Conservation (phyloP, 805 yeast species). For the Tetrapisispora fleetii region DNA sequence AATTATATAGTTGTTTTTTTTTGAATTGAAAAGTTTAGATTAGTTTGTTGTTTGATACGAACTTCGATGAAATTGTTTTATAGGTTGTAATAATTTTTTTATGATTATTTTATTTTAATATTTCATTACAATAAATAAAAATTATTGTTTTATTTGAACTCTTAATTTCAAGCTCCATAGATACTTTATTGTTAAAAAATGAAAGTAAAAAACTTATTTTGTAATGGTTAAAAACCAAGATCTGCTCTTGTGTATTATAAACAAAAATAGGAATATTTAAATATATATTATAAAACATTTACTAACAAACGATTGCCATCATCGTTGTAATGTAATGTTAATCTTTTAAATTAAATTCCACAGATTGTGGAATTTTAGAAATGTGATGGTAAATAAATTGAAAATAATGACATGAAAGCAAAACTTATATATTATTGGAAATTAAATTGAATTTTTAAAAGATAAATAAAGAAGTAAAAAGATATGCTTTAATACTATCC, state of each 20-base stretch:
- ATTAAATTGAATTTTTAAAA: background rate
- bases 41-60: background rate
- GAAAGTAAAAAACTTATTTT: too few relatives aligned
- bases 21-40: background rate
- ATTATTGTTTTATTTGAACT: too few relatives aligned
- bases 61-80: background rate
- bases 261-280: conserved; percentile 3
- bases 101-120: background rate
- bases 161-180: too few relatives aligned
- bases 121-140: too few relatives aligned
- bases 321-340: background rate
- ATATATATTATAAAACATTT: background rate
- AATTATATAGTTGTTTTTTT: background rate
- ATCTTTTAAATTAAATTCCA: background rate
- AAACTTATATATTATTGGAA: background rate
- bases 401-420: background rate
- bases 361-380: background rate
- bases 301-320: background rate
- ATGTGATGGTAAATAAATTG: background rate
- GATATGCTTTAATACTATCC: background rate
- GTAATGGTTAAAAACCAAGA: background rate
- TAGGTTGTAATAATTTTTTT: background rate
- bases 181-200: too few relatives aligned
- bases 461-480: background rate
- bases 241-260: conserved; percentile 2